phyloP scores from a whole-genome alignment of 345 rosid species.

The Noccaea bulbosa region DNA sequence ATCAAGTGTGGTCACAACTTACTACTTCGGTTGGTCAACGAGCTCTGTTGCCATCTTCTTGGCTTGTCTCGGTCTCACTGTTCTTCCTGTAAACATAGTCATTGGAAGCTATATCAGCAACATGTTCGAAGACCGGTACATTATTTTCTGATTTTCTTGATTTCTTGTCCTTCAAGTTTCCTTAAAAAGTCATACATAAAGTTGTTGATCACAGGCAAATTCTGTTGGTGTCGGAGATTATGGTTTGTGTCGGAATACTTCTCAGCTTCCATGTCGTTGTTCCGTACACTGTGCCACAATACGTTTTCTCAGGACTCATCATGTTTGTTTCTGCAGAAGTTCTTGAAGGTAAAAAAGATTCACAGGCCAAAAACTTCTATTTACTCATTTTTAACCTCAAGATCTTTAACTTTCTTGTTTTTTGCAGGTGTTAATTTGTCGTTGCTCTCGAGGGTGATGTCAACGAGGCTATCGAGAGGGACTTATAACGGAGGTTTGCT shows the following conservation, averaged over 20 bases:
- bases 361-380: not conserved
- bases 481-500: constrained; percentile 94
- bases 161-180: not conserved
- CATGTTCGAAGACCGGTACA: constrained; percentile 98
- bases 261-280: constrained; percentile 74
- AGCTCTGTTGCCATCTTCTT: constrained; percentile 81
- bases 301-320: constrained; percentile 88
- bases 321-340: constrained; percentile 96
- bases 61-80: constrained; percentile 88
- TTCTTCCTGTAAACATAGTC: constrained; percentile 86
- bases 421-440: constrained; percentile 85
- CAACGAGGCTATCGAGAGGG: constrained; percentile 91
- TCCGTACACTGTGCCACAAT: constrained; percentile 79
- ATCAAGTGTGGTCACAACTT: constrained; percentile 84
- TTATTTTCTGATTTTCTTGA: constrained; percentile 34
- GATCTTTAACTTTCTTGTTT: not conserved
- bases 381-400: not conserved
- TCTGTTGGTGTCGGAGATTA: constrained; percentile 81
- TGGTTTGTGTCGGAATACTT: constrained; percentile 85
- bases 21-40: constrained; percentile 88
- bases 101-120: constrained; percentile 95
- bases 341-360: constrained; percentile 72
- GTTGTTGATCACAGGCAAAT: constrained; percentile 67
- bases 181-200: constrained; percentile 17
- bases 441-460: constrained; percentile 94